A percentile compares a stretch with the other conserved stretches of the same genome.
Evolutionary conservation across 441 rosid genomes (phyloP).

Genomic region (Eruca vesicaria): DNA sequence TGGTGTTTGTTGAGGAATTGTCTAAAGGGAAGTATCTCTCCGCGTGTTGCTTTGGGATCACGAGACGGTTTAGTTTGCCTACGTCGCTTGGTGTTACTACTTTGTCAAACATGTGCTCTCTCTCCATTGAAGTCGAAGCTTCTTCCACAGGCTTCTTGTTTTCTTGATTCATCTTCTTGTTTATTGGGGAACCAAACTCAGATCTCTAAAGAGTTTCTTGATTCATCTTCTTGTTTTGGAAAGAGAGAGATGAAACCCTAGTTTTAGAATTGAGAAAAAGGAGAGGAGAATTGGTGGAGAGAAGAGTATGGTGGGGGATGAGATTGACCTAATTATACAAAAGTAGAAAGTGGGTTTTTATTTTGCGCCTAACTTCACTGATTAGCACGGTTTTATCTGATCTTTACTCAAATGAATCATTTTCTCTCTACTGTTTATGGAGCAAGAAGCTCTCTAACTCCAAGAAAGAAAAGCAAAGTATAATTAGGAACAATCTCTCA

Average conservation of each 20-base stretch:
- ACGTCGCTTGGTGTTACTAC: no score
- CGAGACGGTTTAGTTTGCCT: no score
- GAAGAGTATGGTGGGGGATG: slow-evolving; percentile 21
- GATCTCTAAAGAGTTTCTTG: slow-evolving; percentile 3
- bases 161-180: slow-evolving; percentile 21
- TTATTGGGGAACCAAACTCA: not conserved
- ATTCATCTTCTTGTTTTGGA: not conserved
- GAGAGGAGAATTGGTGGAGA: not conserved
- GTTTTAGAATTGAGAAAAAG: not conserved
- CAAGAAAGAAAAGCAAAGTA: not conserved
- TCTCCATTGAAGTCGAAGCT: not conserved
- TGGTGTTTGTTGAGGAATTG: slow-evolving; percentile 29
- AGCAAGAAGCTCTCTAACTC: slow-evolving; percentile 7
- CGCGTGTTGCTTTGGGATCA: no score
- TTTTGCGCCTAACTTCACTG: slow-evolving; percentile 30
- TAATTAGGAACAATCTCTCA: slow-evolving; percentile 21
- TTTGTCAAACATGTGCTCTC: no score
- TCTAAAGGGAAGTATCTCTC: slow-evolving; percentile 81
- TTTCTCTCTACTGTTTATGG: slow-evolving; percentile 19
- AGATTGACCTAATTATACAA: slow-evolving; percentile 31
- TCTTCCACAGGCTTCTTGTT: not conserved
- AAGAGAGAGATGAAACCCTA: slow-evolving; percentile 23
- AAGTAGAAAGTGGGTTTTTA: slow-evolving; percentile 24
- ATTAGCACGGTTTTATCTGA: slow-evolving; percentile 11
- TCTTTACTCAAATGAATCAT: not conserved